Evolutionary conservation across 2,329 filamentous ascomycete genomes (phyloP).

Genomic region (Aspergillus sp.): DNA sequence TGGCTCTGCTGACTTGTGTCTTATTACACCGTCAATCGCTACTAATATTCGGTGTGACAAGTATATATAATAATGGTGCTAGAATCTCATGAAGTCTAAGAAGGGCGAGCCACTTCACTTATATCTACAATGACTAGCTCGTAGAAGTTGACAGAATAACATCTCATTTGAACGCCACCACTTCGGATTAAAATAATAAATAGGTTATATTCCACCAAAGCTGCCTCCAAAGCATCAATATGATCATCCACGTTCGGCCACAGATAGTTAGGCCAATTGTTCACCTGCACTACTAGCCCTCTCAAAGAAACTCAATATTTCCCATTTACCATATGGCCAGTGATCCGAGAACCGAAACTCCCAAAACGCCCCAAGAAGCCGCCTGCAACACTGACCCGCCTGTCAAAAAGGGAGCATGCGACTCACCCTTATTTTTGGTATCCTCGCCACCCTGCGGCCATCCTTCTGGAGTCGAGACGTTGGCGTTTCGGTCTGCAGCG

Average conservation of each 20-base stretch:
- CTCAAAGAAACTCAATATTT: neutral
- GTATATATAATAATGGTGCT: too few species aligned
- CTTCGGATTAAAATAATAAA: neutral
- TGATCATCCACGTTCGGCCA: neutral
- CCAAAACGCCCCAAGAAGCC: conserved; percentile 39
- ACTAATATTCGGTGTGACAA: too few species aligned
- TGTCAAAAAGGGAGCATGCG: conserved; percentile 19
- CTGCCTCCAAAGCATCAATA: neutral
- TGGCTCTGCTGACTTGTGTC: too few species aligned
- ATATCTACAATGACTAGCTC: neutral
- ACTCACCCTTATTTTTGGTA: too few species aligned
- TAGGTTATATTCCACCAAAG: neutral
- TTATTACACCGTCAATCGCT: too few species aligned
- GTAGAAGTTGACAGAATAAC: too few species aligned
- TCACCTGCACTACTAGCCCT: neutral
- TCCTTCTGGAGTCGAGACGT: conserved; percentile 40
- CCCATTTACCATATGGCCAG: too few species aligned
- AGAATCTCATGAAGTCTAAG: too few species aligned
- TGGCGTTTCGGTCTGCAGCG: conserved; percentile 44
- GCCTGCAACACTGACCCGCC: conserved; percentile 33
- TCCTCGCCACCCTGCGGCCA: conserved; percentile 26
- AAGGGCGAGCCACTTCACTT: neutral
- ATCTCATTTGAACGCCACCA: too few species aligned
- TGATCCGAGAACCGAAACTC: conserved; percentile 32
- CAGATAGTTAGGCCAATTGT: neutral